Evolutionary conservation across 2,329 filamentous ascomycete genomes (phyloP).

Genomic region (Diaporthe citri): DNA sequence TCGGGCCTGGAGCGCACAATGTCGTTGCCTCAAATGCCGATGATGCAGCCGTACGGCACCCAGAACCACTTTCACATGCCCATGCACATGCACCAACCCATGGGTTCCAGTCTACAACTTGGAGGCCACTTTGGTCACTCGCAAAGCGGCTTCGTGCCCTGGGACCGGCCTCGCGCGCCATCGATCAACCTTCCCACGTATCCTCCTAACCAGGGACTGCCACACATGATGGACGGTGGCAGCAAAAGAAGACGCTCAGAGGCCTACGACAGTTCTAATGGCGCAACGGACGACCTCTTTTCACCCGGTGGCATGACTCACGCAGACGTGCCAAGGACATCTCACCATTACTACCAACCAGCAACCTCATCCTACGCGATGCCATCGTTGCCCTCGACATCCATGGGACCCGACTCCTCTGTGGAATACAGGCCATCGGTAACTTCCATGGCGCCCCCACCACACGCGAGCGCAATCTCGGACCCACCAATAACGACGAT

Average conservation of each 20-base stretch:
- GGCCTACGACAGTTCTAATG: conserved; percentile 28
- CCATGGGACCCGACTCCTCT: conserved; percentile 7
- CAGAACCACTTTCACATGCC: conserved; percentile 34
- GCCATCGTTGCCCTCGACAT: conserved; percentile 27
- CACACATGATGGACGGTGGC: conserved; percentile 30
- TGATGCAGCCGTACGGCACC: conserved; percentile 33
- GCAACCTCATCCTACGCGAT: conserved; percentile 34
- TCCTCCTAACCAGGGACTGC: not conserved
- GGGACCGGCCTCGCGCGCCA: conserved; percentile 32
- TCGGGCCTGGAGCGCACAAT: conserved; percentile 32
- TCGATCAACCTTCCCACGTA: conserved; percentile 32
- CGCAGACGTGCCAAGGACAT: conserved; percentile 22
- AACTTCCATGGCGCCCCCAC: conserved; percentile 29
- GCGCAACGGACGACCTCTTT: conserved; percentile 28
- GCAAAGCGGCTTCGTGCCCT: conserved; percentile 16
- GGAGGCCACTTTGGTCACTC: conserved; percentile 27
- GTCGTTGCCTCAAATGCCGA: conserved; percentile 35
- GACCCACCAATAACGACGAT: conserved; percentile 36
- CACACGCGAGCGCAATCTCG: conserved; percentile 17
- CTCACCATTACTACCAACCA: conserved; percentile 26
- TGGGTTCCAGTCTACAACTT: conserved; percentile 28
- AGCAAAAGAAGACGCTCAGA: conserved; percentile 37
- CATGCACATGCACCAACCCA: conserved; percentile 26
- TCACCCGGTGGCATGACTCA: conserved; percentile 35
- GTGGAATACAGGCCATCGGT: conserved; percentile 30